Evolutionary conservation across 495 filamentous ascomycete species (phyloP).

Genomic region (Cudoniella acicularis): DNA sequence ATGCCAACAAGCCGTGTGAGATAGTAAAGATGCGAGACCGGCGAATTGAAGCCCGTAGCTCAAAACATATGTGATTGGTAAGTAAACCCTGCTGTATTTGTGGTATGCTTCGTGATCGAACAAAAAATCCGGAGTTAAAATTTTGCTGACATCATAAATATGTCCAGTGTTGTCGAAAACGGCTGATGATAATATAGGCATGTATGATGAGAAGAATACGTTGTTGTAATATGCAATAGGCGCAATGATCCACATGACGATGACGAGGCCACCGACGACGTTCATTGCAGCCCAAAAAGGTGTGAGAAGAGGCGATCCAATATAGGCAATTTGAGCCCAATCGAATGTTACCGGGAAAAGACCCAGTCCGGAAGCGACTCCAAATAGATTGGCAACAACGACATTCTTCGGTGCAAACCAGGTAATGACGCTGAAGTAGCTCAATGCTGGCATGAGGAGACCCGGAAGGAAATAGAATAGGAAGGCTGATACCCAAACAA

Average conservation of each 20-base stretch:
- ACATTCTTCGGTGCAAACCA: slow-evolving; percentile 84
- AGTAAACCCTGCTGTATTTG: slow-evolving; percentile 73
- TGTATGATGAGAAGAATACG: slow-evolving; percentile 69
- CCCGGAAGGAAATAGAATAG: slow-evolving; percentile 85
- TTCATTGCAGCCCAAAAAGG: slow-evolving; percentile 93
- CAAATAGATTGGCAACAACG: slow-evolving; percentile 77
- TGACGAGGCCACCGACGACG: slow-evolving; percentile 75
- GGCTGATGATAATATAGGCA: slow-evolving; percentile 71
- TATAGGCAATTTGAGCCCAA: slow-evolving; percentile 91
- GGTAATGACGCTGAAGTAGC: slow-evolving; percentile 85
- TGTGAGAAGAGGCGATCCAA: slow-evolving; percentile 79
- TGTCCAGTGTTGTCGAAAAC: slow-evolving; percentile 82
- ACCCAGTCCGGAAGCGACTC: slow-evolving; percentile 78
- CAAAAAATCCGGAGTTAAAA: slow-evolving; percentile 66
- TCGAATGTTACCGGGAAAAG: slow-evolving; percentile 89
- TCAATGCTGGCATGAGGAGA: slow-evolving; percentile 78
- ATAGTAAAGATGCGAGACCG: slow-evolving; percentile 65
- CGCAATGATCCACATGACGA: slow-evolving; percentile 88
- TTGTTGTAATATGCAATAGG: slow-evolving; percentile 81
- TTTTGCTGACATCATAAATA: slow-evolving; percentile 69
- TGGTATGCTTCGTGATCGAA: slow-evolving; percentile 69
- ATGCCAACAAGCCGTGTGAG: slow-evolving; percentile 71
- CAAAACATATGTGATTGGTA: slow-evolving; percentile 79
- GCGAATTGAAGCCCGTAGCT: slow-evolving; percentile 81
- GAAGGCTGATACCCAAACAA: slow-evolving; percentile 61